Conservation (phyloP, 2,329 filamentous ascomycete genomes). For the Sclerotinia nivalis region DNA sequence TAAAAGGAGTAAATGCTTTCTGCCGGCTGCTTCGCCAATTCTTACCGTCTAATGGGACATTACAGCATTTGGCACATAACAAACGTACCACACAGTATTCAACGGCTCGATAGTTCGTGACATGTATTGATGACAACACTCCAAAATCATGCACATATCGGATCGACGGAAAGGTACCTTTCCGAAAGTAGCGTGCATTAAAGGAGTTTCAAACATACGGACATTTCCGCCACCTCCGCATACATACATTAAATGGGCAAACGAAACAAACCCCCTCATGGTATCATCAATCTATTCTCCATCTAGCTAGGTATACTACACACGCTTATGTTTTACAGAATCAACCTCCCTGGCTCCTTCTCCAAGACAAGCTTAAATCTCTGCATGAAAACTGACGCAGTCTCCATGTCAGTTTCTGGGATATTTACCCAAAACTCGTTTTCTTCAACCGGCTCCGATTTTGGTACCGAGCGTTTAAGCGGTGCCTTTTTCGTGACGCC, state of each 20-base stretch:
- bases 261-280: not conserved
- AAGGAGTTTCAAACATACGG: not conserved
- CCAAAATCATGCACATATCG: not conserved
- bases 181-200: conserved; percentile 4
- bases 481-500: conserved; percentile 44
- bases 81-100: not conserved
- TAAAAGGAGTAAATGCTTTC: not conserved
- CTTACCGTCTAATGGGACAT: not conserved
- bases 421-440: conserved; percentile 85
- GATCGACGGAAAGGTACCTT: not conserved
- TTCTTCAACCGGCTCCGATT: conserved; percentile 52
- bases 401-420: conserved; percentile 75
- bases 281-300: conserved; percentile 29
- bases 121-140: not conserved
- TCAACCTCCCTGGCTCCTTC: conserved; percentile 73
- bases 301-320: conserved; percentile 28
- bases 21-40: not conserved
- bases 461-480: conserved; percentile 36
- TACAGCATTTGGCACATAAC: not conserved
- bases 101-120: not conserved
- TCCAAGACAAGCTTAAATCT: conserved; percentile 83
- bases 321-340: conserved; percentile 51
- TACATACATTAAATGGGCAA: conserved; percentile 4
- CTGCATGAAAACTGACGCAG: conserved; percentile 80
- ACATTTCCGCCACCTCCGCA: not conserved